These are phyloP conservation scores for Sclerotinia trifoliorum DNA, from an alignment of 2,329 filamentous ascomycete species.

Conservation along the genomic window DNA sequence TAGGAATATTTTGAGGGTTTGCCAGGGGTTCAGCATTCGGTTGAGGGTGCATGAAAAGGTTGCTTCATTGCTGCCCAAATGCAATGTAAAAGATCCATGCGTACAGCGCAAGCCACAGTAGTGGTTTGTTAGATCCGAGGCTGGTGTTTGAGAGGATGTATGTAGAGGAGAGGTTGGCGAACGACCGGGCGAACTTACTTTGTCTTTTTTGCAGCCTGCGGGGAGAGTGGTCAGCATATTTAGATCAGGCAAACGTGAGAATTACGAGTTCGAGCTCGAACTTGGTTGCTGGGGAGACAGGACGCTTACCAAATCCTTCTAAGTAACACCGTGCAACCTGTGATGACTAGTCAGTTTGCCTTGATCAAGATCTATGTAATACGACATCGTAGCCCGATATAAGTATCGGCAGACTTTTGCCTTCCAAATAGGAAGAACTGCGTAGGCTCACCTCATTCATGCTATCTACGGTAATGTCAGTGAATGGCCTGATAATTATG, in stretches of 20 bases:
- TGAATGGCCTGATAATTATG: conserved; percentile 22
- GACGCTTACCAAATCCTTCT: conserved; percentile 73
- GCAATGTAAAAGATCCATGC: conserved; percentile 33
- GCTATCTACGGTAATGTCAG: conserved; percentile 60
- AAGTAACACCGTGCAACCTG: conserved; percentile 80
- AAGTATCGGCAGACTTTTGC: conserved; percentile 11
- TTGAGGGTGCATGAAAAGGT: conserved; percentile 18
- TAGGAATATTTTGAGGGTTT: conserved; percentile 28
- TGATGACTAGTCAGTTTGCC: conserved; percentile 17
- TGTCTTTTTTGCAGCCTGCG: conserved; percentile 79
- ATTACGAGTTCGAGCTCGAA: conserved; percentile 10
- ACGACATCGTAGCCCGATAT: conserved; percentile 1
- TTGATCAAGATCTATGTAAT: conserved; percentile 22
- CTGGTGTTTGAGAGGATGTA: conserved; percentile 21
- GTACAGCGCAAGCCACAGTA: conserved; percentile 37
- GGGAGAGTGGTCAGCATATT: conserved; percentile 15
- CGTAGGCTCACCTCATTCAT: conserved; percentile 75
- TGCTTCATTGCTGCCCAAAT: conserved; percentile 49
- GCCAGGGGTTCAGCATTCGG: conserved; percentile 24
- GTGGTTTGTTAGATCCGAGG: conserved; percentile 10
- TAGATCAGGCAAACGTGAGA: conserved; percentile 18
- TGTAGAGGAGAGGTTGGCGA: conserved; percentile 16
- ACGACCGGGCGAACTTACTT: conserved; percentile 62
- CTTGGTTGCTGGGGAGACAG: conserved; percentile 5
- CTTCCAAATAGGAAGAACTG: conserved; percentile 1